These are phyloP conservation scores for Trypanosoma theileri DNA, from an alignment of 208 protist species.

Conservation along the genomic window DNA sequence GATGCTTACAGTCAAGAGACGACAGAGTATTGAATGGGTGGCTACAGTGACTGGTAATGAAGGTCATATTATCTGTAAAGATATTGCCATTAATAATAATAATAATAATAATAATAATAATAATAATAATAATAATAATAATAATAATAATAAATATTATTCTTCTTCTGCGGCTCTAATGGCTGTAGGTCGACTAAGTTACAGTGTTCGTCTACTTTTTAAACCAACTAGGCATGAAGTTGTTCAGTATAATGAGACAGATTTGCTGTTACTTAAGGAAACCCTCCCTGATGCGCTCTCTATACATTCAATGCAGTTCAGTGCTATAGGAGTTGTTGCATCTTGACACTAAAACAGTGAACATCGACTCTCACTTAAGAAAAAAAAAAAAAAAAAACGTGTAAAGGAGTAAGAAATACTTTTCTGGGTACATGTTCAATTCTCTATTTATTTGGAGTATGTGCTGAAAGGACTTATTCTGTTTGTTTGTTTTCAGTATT, in stretches of 20 bases:
- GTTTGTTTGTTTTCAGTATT: background rate
- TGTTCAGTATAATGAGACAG: slow-evolving; percentile 5
- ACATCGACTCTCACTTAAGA: background rate
- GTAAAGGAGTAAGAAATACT: background rate
- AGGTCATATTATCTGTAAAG: too few relatives aligned
- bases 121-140: too few relatives aligned
- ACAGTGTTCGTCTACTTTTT: background rate
- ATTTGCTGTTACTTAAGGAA: background rate
- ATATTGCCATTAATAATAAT: too few relatives aligned
- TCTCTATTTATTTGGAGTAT: background rate
- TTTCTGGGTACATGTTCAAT: background rate
- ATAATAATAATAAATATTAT: too few relatives aligned
- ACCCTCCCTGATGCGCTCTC: background rate
- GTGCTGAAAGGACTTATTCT: background rate
- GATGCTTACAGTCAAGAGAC: background rate
- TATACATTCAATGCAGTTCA: background rate
- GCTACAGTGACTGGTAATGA: background rate
- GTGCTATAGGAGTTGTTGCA: background rate
- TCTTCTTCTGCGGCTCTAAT: background rate
- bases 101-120: too few relatives aligned
- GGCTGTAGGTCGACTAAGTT: background rate
- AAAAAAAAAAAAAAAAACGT: background rate
- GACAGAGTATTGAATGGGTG: slow-evolving; percentile 9
- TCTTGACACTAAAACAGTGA: slow-evolving; percentile 6
- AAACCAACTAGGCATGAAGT: background rate